phyloP scores from a whole-genome alignment of 2,329 filamentous ascomycete species.

The Xylariaceae sp. region DNA sequence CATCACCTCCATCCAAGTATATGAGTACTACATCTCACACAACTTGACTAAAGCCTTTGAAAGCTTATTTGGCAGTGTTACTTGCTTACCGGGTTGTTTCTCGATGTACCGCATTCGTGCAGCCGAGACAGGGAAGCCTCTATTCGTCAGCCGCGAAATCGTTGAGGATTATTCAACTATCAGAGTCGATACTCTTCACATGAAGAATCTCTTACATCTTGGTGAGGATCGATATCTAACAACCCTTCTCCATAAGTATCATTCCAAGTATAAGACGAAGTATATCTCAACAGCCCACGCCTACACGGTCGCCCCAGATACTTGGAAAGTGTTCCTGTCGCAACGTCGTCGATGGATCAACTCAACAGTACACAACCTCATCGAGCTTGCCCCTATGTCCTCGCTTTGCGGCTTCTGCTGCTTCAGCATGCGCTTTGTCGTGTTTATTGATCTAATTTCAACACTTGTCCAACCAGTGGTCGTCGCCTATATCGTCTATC shows the following conservation, averaged over 20 bases:
- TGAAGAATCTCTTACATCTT: conserved; percentile 95
- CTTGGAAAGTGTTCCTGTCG: conserved; percentile 90
- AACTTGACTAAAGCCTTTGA: conserved; percentile 96
- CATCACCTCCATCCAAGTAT: conserved; percentile 98
- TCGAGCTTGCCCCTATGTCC: conserved; percentile 87
- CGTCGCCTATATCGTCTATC: conserved; percentile 82
- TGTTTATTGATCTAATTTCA: conserved; percentile 88
- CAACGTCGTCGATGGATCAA: conserved; percentile 99
- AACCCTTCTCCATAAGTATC: conserved; percentile 86
- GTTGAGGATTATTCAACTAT: conserved; percentile 86
- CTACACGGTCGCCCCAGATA: conserved; percentile 95
- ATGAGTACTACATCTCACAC: conserved; percentile 99
- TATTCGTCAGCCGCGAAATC: conserved; percentile 92
- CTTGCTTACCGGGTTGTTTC: conserved; percentile 97
- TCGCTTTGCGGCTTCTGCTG: conserved; percentile 99
- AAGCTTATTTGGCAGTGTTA: conserved; percentile 93
- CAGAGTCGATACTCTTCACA: conserved; percentile 94
- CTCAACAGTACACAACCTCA: conserved; percentile 95
- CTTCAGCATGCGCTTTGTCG: conserved; percentile 98
- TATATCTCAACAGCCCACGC: conserved; percentile 89
- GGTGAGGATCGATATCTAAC: conserved; percentile 98
- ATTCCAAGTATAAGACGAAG: conserved; percentile 96
- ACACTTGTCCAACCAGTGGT: conserved; percentile 91
- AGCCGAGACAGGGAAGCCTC: conserved; percentile 87
- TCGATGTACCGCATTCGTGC: conserved; percentile 97